Evolutionary conservation across 2,329 filamentous ascomycete species (phyloP).

Genomic region (Trichoderma sp.): DNA sequence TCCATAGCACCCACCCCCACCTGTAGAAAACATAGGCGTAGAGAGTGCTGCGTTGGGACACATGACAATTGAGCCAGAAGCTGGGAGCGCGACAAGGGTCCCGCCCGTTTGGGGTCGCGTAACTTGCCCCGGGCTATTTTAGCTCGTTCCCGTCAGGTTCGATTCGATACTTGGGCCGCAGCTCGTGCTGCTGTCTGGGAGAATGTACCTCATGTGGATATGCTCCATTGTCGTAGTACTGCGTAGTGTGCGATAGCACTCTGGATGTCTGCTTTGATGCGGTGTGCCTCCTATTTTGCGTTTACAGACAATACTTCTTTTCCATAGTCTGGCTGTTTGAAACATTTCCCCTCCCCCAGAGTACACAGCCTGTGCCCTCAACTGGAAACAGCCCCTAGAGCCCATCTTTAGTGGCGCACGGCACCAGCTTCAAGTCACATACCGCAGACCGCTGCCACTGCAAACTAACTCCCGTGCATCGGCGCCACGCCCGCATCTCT

Average conservation of each 20-base stretch:
- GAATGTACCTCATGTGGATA: slow-evolving; percentile 5
- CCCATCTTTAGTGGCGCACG: neutral
- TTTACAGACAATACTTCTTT: neutral
- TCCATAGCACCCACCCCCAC: neutral
- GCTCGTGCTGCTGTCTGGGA: neutral
- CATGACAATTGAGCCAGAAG: slow-evolving; percentile 9
- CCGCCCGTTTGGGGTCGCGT: slow-evolving; percentile 6
- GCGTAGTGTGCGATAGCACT: neutral
- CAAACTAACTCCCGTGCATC: neutral
- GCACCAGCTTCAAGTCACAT: neutral
- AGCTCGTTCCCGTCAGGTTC: slow-evolving; percentile 3
- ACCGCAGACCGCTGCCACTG: neutral
- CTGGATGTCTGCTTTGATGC: neutral
- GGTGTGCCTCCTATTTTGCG: slow-evolving; percentile 23
- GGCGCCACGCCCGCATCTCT: slow-evolving; percentile 11
- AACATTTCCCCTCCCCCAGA: neutral
- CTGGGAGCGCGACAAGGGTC: slow-evolving; percentile 4
- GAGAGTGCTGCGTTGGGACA: neutral
- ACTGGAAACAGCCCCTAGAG: neutral
- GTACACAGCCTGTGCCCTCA: neutral
- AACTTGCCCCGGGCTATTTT: neutral
- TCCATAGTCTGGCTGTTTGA: neutral
- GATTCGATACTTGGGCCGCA: neutral
- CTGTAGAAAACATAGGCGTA: neutral
- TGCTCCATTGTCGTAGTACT: neutral